Conservation (phyloP, 1,284 basidiomycete species). For the Cutaneotrichosporon cutaneum region DNA sequence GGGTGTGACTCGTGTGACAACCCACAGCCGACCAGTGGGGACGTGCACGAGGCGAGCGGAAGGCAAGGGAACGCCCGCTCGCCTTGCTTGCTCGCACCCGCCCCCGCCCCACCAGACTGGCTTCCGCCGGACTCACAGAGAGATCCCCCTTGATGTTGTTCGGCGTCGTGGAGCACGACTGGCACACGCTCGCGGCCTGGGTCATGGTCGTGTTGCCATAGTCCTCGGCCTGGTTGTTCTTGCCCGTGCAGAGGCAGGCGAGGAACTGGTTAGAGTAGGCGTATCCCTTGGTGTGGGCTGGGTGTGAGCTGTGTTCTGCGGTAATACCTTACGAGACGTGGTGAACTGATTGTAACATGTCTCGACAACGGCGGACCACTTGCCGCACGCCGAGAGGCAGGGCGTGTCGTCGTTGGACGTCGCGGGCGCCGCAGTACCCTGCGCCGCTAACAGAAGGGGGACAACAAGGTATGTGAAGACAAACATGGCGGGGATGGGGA, state of each 20-base stretch:
- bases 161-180: conserved; percentile 39
- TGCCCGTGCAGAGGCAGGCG: conserved; percentile 37
- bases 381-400: conserved; percentile 10
- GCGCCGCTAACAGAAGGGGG: not conserved
- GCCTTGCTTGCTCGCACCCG: not conserved
- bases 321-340: conserved; percentile 12
- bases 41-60: not conserved
- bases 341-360: conserved; percentile 17
- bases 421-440: not conserved
- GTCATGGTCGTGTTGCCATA: conserved; percentile 31
- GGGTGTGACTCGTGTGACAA: not conserved
- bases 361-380: conserved; percentile 19
- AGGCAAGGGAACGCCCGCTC: not conserved
- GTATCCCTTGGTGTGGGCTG: conserved; percentile 29
- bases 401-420: conserved; percentile 5
- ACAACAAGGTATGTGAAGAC: not conserved
- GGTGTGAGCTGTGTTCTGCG: not conserved
- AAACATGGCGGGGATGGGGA: not conserved
- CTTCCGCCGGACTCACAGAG: conserved; percentile 29
- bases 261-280: conserved; percentile 40
- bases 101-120: not conserved
- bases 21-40: not conserved
- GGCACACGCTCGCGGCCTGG: conserved; percentile 32
- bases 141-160: conserved; percentile 33
- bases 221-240: conserved; percentile 16